Evolutionary conservation across 1,139 yeast species (phyloP).

Genomic region (Yamadazyma buinensis): DNA sequence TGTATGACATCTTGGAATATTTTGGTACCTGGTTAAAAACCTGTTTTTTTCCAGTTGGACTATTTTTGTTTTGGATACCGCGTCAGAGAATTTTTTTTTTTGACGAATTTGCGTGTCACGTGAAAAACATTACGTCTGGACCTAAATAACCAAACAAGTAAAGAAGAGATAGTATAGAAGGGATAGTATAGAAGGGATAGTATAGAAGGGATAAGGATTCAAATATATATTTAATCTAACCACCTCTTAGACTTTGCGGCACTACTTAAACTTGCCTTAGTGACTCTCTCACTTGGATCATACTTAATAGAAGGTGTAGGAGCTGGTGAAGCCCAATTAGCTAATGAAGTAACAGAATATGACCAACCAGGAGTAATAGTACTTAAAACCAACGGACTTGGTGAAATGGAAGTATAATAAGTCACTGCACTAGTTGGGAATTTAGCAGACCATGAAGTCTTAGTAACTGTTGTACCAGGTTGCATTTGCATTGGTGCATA

Average conservation of each 20-base stretch:
- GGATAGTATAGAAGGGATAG: not conserved
- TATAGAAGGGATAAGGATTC: no score
- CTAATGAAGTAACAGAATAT: constrained; percentile 59
- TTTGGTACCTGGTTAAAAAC: not conserved
- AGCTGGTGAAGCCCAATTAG: constrained; percentile 67
- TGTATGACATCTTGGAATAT: constrained; percentile 12
- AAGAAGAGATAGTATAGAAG: no score
- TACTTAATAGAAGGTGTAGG: constrained; percentile 56
- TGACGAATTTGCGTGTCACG: not conserved
- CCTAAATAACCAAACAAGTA: no score
- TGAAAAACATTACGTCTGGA: no score
- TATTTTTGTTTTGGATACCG: not conserved
- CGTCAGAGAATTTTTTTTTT: not conserved
- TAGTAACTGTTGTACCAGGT: constrained; percentile 70
- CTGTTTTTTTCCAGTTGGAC: not conserved
- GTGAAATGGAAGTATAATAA: constrained; percentile 43
- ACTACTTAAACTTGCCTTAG: constrained; percentile 35
- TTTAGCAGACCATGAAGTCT: constrained; percentile 57
- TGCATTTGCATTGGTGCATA: constrained; percentile 88
- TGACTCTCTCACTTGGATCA: constrained; percentile 38
- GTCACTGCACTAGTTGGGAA: constrained; percentile 68
- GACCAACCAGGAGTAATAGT: constrained; percentile 85
- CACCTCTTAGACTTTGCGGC: constrained; percentile 39
- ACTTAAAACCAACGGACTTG: constrained; percentile 47
- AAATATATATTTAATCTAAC: constrained; percentile 21